phyloP scores from a whole-genome alignment of 2,329 filamentous ascomycete species.

The Huntiella savannae region DNA sequence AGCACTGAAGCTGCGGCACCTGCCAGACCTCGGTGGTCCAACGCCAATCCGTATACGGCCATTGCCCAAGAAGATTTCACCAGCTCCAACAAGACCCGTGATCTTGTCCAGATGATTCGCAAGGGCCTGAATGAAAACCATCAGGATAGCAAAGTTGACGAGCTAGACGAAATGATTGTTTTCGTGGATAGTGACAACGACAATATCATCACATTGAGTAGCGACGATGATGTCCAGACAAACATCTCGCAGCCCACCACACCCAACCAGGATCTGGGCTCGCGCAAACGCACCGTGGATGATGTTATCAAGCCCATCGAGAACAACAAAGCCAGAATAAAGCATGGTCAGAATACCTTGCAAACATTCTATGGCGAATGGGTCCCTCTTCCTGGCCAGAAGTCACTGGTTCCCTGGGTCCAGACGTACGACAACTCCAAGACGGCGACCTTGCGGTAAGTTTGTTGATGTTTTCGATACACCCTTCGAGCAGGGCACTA shows the following conservation, averaged over 20 bases:
- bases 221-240: conserved; percentile 6
- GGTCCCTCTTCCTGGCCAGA: conserved; percentile 24
- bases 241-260: conserved; percentile 10
- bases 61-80: conserved; percentile 42
- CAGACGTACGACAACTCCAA: conserved; percentile 23
- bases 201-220: conserved; percentile 14
- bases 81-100: conserved; percentile 52
- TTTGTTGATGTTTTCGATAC: not conserved
- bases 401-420: conserved; percentile 28
- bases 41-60: conserved; percentile 82
- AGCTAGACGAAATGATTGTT: conserved; percentile 75
- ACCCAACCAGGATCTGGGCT: conserved; percentile 28
- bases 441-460: conserved; percentile 1
- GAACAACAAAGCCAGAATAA: conserved; percentile 26
- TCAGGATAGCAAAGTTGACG: conserved; percentile 31
- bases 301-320: conserved; percentile 44
- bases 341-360: conserved; percentile 22
- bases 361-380: conserved; percentile 35
- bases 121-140: conserved; percentile 56
- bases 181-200: conserved; percentile 49
- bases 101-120: conserved; percentile 78
- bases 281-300: conserved; percentile 55
- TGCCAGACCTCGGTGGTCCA: conserved; percentile 64
- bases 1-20: not conserved
- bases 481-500: not conserved